Evolutionary conservation across 768 basidiomycete species (phyloP), one percentile per base, ranked within the genome.

Genomic region (Hemileccinum impolitum): DNA sequence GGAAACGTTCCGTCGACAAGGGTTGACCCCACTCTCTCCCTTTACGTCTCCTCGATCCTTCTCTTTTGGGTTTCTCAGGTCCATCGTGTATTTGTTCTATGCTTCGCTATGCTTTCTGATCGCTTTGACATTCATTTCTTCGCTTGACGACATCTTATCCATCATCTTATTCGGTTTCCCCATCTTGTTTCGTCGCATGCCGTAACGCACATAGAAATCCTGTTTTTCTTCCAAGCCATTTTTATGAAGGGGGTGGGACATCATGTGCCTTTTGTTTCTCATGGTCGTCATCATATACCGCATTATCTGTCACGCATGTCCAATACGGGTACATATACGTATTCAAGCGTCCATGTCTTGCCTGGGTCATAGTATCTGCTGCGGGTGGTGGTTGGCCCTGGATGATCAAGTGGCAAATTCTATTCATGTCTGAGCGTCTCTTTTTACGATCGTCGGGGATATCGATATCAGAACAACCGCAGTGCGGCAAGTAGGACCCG

Each of bases 1-100:
- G 65, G 49, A 66, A 69, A 53, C 65, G 65, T 8, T 58, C 65
- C 23, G 38, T 50, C 0, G 62, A 65, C 37, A 66, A 69, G 52
- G 41, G 39, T 21, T 45, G 9, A 30, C 11, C 6, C 23, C 6
- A 23, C 23, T 6, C 23, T 23, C 6, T 23, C 23, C 6, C 23
- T 23, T 23, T 23, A 23, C 23, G 23, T 23, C 6, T 23, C 23
- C 23, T 30, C 23, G 23, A 21, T 21, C 12, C 11, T 38, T 18
- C n/a, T 15, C 23, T 49, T 7, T n/a, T 30, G 26, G 34, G 19
- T 10, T 39, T 39, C 13, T 47, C 39, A 26, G 49, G 44, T 49
- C 13, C 23, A 39, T 50, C 40, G 34, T 38, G 10, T 56, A 45
- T 52, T 26, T 52, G 51, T 19, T 36, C 28, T 45, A 61, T 64